phyloP scores from a whole-genome alignment of 805 yeast genomes.

The Kuraishia ogatae region DNA sequence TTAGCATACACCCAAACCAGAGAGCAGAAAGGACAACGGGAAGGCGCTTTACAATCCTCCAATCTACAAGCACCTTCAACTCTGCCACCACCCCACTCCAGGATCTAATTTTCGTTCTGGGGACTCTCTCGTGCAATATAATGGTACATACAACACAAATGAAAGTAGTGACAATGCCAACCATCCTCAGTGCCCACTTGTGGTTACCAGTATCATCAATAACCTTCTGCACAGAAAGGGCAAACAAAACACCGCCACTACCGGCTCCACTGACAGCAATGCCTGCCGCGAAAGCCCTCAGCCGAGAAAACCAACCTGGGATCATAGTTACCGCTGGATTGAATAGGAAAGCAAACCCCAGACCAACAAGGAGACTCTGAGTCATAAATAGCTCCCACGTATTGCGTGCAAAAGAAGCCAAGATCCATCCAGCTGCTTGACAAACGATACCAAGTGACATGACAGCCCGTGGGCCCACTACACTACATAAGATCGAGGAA shows the following conservation, averaged over 20 bases:
- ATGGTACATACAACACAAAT: conserved; percentile 27
- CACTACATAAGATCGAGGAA: conserved; percentile 33
- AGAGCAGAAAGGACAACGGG: conserved; percentile 10
- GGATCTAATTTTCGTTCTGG: conserved; percentile 7
- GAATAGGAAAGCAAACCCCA: conserved; percentile 35
- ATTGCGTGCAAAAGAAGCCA: conserved; percentile 34
- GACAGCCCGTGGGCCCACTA: conserved; percentile 40
- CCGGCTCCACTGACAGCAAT: conserved; percentile 40
- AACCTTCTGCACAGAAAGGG: conserved; percentile 31
- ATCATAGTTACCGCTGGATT: conserved; percentile 34
- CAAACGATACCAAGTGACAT: conserved; percentile 32
- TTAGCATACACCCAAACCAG: conserved; percentile 25
- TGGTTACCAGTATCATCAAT: conserved; percentile 30
- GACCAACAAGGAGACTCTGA: conserved; percentile 42
- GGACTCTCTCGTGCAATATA: conserved; percentile 16
- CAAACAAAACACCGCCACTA: conserved; percentile 41
- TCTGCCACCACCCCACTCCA: conserved; percentile 8
- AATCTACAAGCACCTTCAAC: conserved; percentile 8
- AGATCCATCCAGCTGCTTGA: conserved; percentile 33
- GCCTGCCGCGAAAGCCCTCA: conserved; percentile 39
- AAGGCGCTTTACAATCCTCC: conserved; percentile 8
- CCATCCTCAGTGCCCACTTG: conserved; percentile 33
- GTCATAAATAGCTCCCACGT: conserved; percentile 45
- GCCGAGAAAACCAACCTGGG: conserved; percentile 40
- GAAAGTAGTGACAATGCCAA: conserved; percentile 29